Base-by-base conservation (phyloP, 208 protist species). In the Paratrypanosoma confusum region DNA sequence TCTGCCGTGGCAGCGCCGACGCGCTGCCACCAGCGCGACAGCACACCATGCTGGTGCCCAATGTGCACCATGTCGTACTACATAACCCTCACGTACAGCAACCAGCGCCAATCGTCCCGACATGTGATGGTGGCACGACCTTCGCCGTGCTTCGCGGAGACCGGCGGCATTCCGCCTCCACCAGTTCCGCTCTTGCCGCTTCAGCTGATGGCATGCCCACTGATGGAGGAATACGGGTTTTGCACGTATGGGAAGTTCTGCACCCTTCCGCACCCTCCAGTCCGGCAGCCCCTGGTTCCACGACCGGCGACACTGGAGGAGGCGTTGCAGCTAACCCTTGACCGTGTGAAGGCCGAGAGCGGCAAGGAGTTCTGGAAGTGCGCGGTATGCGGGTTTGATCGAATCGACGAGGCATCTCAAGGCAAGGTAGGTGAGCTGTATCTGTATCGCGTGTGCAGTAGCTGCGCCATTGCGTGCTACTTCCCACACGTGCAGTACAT, bases 401-500 rank as follows among this genome's bases (percentile, higher is more conserved):
- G 50, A 5, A 75, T 93, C 16, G 63, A 68, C 24, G 74, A 86
- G 54, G 50, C 46, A 26, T 64, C 39, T 50, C 45, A 73, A 43
- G 29, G 43, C 25, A 50, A 65, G 32, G 69, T 93, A 1, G 84
- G 84, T 13, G 75, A 83, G 43, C 65, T 61, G 36, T 77, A 68
- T 43, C 66, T 57, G 24, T 86, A 86, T 50, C 67, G 80, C 17
- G 57, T 86, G 29, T 93, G 84, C 44, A 62, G 71, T 0, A 48
- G 52, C 22, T 93, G 84, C 51, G 67, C 62, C 17, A 57, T 86
- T 17, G 73, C 73, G 64, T 90, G 80, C 50, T 93, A 88, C 57
- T 76, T 74, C 39, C 84, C 84, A 3, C 50, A 90, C 50, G 35
- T 93, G 28, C 76, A 65, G 24, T 84, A 90, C 55, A 71, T 93